Conservation (phyloP, 371 early-diverging fungal genomes). For the Apophysomyces sp. region DNA sequence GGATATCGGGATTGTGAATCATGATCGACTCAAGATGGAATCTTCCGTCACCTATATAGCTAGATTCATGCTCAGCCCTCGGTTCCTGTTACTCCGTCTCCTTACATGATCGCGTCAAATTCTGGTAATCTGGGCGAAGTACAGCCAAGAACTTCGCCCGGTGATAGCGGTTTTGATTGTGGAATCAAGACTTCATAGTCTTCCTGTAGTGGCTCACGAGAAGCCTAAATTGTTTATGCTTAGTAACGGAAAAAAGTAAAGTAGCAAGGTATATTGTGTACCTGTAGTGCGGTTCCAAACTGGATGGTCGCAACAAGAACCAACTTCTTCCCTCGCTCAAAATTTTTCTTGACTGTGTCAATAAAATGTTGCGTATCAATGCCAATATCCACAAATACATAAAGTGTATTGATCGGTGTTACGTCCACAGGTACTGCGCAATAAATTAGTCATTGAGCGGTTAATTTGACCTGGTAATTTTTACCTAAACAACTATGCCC, state of each 20-base stretch:
- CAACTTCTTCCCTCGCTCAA: constrained; percentile 71
- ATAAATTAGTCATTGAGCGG: not conserved
- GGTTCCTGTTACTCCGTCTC: not conserved
- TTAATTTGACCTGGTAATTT: not conserved
- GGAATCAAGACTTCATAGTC: constrained; percentile 79
- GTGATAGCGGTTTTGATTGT: constrained; percentile 94
- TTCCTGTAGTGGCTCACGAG: constrained; percentile 59
- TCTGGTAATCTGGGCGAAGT: constrained; percentile 90
- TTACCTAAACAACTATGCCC: constrained; percentile 97
- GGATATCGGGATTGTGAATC: constrained; percentile 95
- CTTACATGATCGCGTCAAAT: constrained; percentile 70
- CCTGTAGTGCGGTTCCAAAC: constrained; percentile 92
- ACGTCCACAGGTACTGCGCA: constrained; percentile 90
- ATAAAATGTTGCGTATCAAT: constrained; percentile 95
- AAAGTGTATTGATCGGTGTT: constrained; percentile 94
- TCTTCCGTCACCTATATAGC: constrained; percentile 96
- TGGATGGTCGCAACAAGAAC: constrained; percentile 97
- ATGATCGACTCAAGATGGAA: constrained; percentile 99
- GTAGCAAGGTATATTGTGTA: constrained; percentile 3
- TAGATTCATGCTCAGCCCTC: constrained; percentile 9
- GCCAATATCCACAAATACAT: constrained; percentile 99
- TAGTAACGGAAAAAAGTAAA: not conserved
- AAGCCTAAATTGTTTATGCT: constrained; percentile 28
- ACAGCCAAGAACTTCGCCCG: constrained; percentile 99
- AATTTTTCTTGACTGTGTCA: constrained; percentile 83